Evolutionary conservation across 2,329 filamentous ascomycete species (phyloP).

Genomic region (Aureobasidium sp.): DNA sequence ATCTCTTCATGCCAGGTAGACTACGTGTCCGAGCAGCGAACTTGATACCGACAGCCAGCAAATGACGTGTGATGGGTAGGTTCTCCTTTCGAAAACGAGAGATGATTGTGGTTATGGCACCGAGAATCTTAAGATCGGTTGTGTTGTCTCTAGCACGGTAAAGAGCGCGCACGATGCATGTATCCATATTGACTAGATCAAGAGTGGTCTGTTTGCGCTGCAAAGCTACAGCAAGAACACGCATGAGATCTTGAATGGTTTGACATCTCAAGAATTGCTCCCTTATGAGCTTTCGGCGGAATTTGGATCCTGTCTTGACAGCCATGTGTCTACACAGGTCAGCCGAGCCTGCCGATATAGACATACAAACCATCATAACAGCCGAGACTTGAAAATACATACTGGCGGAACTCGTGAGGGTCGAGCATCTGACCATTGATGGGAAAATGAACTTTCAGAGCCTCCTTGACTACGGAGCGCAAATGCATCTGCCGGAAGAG

Average conservation of each 20-base stretch:
- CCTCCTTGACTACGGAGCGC: neutral
- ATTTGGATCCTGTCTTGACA: slow-evolving; percentile 19
- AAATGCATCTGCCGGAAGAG: neutral
- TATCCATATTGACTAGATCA: slow-evolving; percentile 22
- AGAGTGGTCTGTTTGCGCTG: slow-evolving; percentile 18
- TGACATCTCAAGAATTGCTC: slow-evolving; percentile 26
- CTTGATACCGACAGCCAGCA: slow-evolving; percentile 26
- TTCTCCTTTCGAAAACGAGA: slow-evolving; percentile 23
- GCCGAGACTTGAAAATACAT: neutral
- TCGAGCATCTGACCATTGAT: slow-evolving; percentile 13
- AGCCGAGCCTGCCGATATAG: neutral
- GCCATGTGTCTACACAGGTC: slow-evolving; percentile 1
- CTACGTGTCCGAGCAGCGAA: slow-evolving; percentile 29
- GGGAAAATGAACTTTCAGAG: neutral
- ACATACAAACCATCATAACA: neutral
- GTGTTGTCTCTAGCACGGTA: slow-evolving; percentile 28
- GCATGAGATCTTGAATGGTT: slow-evolving; percentile 25
- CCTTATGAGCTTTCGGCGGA: slow-evolving; percentile 20
- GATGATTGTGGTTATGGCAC: slow-evolving; percentile 24
- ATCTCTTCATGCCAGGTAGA: slow-evolving; percentile 28
- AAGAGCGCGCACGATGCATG: slow-evolving; percentile 27
- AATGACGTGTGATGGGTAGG: slow-evolving; percentile 20
- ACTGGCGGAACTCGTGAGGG: slow-evolving; percentile 20
- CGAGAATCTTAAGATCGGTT: slow-evolving; percentile 25
- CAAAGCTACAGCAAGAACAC: slow-evolving; percentile 27